These are phyloP conservation scores for Stagonosporopsis cucurbitacearum DNA, from an alignment of 2,329 filamentous ascomycete genomes.

Conservation along the genomic window DNA sequence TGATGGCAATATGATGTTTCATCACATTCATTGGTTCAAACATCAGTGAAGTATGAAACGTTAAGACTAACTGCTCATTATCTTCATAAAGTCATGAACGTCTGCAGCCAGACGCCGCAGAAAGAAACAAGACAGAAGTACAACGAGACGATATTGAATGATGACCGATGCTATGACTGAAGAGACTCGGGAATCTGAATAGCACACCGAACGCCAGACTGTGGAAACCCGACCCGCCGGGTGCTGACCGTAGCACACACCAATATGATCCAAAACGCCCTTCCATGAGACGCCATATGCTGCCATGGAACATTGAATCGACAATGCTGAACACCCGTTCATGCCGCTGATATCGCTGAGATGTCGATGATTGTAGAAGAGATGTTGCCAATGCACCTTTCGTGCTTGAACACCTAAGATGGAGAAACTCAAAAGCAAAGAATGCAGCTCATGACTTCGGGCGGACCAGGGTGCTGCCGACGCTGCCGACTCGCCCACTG, in stretches of 20 bases:
- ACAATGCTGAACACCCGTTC: constrained; percentile 20
- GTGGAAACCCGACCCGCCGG: constrained; percentile 19
- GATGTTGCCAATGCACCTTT: constrained; percentile 31
- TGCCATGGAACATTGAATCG: constrained; percentile 19
- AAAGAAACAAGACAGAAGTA: constrained; percentile 31
- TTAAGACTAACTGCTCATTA: constrained; percentile 33
- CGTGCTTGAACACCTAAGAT: constrained; percentile 28
- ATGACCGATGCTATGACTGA: constrained; percentile 19
- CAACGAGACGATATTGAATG: constrained; percentile 20
- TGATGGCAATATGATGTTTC: background rate
- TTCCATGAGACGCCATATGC: constrained; percentile 28
- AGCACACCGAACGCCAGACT: constrained; percentile 28
- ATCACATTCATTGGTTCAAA: background rate
- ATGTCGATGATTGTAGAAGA: constrained; percentile 23
- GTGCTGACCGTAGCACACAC: constrained; percentile 24
- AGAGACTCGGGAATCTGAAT: constrained; percentile 19
- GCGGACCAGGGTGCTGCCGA: constrained; percentile 44
- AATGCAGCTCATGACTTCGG: constrained; percentile 36
- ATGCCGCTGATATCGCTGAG: constrained; percentile 20
- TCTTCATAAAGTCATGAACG: constrained; percentile 37
- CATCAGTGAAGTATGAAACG: constrained; percentile 8
- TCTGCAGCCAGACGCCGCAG: constrained; percentile 26
- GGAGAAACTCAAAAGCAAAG: constrained; percentile 14
- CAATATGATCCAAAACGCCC: constrained; percentile 34
- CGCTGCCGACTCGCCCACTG: constrained; percentile 58